These are phyloP conservation scores for Cryptococcus depauperatus DNA, from an alignment of 1,284 basidiomycete genomes.

Conservation along the genomic window DNA sequence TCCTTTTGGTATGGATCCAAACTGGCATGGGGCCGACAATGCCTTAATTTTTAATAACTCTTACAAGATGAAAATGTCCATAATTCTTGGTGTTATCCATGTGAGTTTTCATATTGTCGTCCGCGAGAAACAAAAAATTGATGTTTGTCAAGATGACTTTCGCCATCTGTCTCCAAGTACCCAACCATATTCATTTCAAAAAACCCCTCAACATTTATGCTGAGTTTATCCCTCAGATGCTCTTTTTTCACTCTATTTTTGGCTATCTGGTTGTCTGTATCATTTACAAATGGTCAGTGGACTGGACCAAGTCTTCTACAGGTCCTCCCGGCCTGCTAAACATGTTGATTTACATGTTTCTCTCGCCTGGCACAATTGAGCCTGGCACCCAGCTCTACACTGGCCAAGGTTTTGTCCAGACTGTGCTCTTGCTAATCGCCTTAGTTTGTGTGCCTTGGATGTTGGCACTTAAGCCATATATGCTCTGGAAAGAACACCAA, in stretches of 20 bases:
- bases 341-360: constrained; percentile 93
- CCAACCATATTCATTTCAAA: constrained; percentile 91
- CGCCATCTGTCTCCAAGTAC: constrained; percentile 87
- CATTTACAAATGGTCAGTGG: constrained; percentile 92
- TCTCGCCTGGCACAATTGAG: constrained; percentile 72
- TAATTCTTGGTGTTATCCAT: constrained; percentile 93
- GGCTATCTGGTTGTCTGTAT: constrained; percentile 94
- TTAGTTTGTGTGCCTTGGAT: constrained; percentile 91
- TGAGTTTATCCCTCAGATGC: constrained; percentile 93
- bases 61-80: constrained; percentile 99
- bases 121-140: not conserved
- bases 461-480: constrained; percentile 87
- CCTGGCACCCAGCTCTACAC: constrained; percentile 66
- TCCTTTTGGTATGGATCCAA: constrained; percentile 89
- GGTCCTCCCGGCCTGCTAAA: constrained; percentile 84
- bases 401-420: constrained; percentile 82
- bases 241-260: constrained; percentile 96
- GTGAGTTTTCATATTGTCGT: constrained; percentile 49
- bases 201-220: constrained; percentile 76
- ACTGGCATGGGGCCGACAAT: constrained; percentile 92
- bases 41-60: constrained; percentile 91
- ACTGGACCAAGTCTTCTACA: constrained; percentile 69
- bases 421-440: constrained; percentile 70
- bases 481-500: constrained; percentile 84
- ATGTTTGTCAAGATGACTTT: constrained; percentile 82